These are phyloP conservation scores for Rhododendron vialii DNA, from an alignment of 148 eudicot species.

Conservation along the genomic window DNA sequence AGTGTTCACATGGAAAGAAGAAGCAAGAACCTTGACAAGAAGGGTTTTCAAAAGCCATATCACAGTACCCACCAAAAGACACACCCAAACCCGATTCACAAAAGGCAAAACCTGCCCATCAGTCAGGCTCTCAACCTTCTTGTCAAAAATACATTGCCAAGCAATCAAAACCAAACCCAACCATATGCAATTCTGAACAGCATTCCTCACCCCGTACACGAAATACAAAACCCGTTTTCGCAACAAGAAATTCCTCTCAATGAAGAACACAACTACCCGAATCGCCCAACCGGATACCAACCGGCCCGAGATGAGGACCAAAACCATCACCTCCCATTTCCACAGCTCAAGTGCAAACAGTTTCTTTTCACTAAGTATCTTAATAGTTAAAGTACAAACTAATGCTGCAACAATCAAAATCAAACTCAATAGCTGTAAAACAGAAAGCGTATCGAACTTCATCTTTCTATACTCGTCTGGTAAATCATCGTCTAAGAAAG, in stretches of 20 bases:
- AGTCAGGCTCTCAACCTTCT: conserved; percentile 44
- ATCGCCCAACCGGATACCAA: conserved; percentile 66
- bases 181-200: conserved; percentile 72
- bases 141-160: conserved; percentile 55
- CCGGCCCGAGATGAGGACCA: conserved; percentile 64
- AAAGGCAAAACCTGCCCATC: conserved; percentile 43
- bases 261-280: conserved; percentile 50
- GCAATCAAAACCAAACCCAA: conserved; percentile 52
- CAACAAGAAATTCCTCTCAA: conserved; percentile 57
- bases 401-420: conserved; percentile 55
- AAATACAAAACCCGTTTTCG: conserved; percentile 68
- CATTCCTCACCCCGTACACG: conserved; percentile 57
- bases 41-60: conserved; percentile 66
- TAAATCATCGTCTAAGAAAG: conserved; percentile 72
- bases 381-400: conserved; percentile 53
- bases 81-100: conserved; percentile 51
- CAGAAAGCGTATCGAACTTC: conserved; percentile 37
- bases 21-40: conserved; percentile 57
- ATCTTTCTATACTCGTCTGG: conserved; percentile 68
- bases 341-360: conserved; percentile 55
- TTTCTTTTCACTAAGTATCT: conserved; percentile 17
- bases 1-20: conserved; percentile 58
- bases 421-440: conserved; percentile 57
- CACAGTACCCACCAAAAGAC: conserved; percentile 53
- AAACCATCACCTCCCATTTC: conserved; percentile 67